Evolutionary conservation across 225 moss, liverwort and hornwort genomes (phyloP).

Genomic region (Neckera pumila): DNA sequence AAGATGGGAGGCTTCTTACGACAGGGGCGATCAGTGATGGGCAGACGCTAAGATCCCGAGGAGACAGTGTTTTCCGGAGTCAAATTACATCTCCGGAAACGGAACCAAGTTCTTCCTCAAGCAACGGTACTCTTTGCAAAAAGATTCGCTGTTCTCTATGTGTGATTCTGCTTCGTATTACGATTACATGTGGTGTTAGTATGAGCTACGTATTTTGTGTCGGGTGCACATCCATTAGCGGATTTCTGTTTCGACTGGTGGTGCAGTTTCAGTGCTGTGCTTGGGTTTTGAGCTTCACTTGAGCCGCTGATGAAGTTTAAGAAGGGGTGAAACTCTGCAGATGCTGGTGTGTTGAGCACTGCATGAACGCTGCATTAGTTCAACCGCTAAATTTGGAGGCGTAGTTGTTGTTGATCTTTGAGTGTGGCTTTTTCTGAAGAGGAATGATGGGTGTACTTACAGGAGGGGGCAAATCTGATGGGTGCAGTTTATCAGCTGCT

Average conservation of each 20-base stretch:
- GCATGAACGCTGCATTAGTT: background rate
- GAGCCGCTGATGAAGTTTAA: background rate
- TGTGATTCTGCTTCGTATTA: background rate
- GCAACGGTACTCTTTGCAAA: slow-evolving; percentile 1
- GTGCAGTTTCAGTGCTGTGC: background rate
- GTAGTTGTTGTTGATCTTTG: background rate
- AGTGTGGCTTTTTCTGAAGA: slow-evolving; percentile 21
- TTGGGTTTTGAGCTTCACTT: background rate
- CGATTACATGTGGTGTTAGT: background rate
- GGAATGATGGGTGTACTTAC: slow-evolving; percentile 40
- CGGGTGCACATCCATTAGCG: background rate
- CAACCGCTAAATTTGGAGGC: background rate
- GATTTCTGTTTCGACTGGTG: background rate
- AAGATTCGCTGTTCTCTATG: background rate
- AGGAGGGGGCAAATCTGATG: slow-evolving; percentile 52
- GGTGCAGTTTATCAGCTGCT: slow-evolving; percentile 69
- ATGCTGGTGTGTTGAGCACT: background rate
- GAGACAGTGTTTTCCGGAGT: background rate
- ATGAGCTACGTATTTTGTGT: background rate
- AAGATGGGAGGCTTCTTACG: background rate
- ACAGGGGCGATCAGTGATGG: background rate
- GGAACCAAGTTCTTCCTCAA: background rate
- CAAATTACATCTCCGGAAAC: background rate
- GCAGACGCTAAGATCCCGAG: background rate
- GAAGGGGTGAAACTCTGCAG: background rate